Conservation (phyloP, 2,329 filamentous ascomycete species). For the Epichloe baconii region DNA sequence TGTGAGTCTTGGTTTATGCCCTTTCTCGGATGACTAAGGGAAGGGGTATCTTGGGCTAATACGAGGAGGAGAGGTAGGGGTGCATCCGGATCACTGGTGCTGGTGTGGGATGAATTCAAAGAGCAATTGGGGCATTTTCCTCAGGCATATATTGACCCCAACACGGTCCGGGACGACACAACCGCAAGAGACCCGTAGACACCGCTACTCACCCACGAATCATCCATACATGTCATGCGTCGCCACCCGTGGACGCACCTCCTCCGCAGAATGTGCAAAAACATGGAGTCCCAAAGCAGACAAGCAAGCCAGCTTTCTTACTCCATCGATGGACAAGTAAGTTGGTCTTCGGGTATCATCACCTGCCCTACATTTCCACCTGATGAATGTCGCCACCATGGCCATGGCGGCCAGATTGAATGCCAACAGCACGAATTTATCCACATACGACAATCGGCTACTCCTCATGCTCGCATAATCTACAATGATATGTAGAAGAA, state of each 20-base stretch:
- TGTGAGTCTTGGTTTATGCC: conserved; percentile 26
- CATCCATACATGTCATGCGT: no score
- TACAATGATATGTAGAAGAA: neutral
- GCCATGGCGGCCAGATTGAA: neutral
- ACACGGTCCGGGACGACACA: conserved; percentile 25
- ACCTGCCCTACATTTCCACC: neutral
- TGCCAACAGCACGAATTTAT: neutral
- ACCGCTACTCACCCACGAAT: no score
- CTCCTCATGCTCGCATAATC: neutral
- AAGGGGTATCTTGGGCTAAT: conserved; percentile 3
- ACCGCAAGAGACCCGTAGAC: neutral
- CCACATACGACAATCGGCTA: neutral
- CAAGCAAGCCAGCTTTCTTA: neutral
- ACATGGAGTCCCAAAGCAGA: neutral
- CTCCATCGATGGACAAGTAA: neutral
- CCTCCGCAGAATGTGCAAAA: neutral
- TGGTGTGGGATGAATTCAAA: conserved; percentile 40
- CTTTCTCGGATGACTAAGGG: neutral
- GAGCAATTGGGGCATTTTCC: conserved; percentile 40
- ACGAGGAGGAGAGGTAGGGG: conserved; percentile 18
- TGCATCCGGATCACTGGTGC: conserved; percentile 39
- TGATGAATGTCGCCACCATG: neutral
- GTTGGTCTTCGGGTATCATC: neutral
- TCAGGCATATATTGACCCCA: conserved; percentile 33
- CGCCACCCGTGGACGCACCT: no score